Evolutionary conservation across 129 eudicot genomes (phyloP), one percentile per base, ranked within the genome.

Genomic region (Pulicaria dysenterica): DNA sequence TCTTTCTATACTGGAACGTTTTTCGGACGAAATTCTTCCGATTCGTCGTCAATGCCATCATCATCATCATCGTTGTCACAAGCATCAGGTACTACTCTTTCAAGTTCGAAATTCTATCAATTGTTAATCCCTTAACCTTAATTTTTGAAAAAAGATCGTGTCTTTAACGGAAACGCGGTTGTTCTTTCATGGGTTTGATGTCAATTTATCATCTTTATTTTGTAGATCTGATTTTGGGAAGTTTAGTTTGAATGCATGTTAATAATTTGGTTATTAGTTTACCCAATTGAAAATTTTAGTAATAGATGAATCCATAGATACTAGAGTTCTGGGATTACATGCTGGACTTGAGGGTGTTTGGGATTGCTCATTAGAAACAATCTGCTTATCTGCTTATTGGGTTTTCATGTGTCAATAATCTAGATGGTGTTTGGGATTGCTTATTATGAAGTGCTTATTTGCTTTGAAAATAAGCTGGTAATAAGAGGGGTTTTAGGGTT

Each of bases 1-100:
- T 90, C 98, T 6, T 94, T 93, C 71, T 87, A 75, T 46, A 73
- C 96, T 8, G 98, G 98, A 58, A 84, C 95, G 5, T 85, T 94
- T 40, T 90, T 90, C 38, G 82, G 84, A 59, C 84, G 64, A 56
- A 81, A 70, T 61, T 40, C 45, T 55, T 58, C 79, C 65, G 76
- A 75, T 83, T 76, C 64, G 69, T 83, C 79, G 4, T 67, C 79
- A 7, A 44, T 70, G 8, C 10, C 79, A 53, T 64, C 77, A 13
- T 48, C 80, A 12, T 47, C 39, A 14, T 67, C 60, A 31, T 19
- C 64, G 31, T 24, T 24, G 31, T 24, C 1, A 17, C 24, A 76
- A 34, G 57, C 53, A 39, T 45, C 17, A 58, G 80, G 75, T 67
- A 76, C 47, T 13, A 48, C 67, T 17, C 58, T 12, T 72, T 58